phyloP scores from a whole-genome alignment of 2,329 filamentous ascomycete species.

The Exophiala aquamarina region DNA sequence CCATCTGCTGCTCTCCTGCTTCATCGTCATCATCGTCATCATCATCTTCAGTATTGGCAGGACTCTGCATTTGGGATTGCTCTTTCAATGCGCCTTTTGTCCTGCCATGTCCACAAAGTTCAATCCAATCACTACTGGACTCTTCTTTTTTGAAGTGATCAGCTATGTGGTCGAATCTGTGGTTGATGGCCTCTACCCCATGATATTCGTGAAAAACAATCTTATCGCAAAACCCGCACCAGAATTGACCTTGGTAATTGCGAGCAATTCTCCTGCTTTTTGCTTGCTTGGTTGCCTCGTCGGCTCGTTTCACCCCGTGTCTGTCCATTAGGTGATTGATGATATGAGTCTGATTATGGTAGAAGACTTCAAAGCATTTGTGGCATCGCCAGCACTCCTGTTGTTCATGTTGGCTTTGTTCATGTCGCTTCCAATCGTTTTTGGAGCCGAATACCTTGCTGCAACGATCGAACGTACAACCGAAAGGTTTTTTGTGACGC shows the following conservation, averaged over 20 bases:
- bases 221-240: conserved; percentile 79
- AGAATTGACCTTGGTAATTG: conserved; percentile 68
- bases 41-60: neutral
- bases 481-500: conserved; percentile 77
- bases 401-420: conserved; percentile 74
- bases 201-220: conserved; percentile 54
- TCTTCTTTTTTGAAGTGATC: conserved; percentile 41
- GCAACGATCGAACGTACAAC: conserved; percentile 73
- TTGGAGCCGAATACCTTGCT: conserved; percentile 81
- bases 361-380: conserved; percentile 21
- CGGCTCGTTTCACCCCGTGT: conserved; percentile 5
- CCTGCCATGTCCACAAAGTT: conserved; percentile 16
- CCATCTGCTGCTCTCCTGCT: neutral
- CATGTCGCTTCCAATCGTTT: conserved; percentile 91
- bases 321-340: conserved; percentile 52
- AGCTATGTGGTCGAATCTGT: conserved; percentile 73
- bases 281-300: conserved; percentile 36
- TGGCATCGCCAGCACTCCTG: conserved; percentile 70
- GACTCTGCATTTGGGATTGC: neutral
- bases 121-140: conserved; percentile 19
- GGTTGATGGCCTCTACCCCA: conserved; percentile 58
- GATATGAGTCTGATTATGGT: conserved; percentile 41
- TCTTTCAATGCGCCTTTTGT: conserved; percentile 2
- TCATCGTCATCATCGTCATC: neutral
- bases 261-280: conserved; percentile 61